A percentile compares a stretch with the other conserved stretches of the same genome.
phyloP scores from a whole-genome alignment of 2,329 filamentous ascomycete species.

The Emericellopsis atlantica region DNA sequence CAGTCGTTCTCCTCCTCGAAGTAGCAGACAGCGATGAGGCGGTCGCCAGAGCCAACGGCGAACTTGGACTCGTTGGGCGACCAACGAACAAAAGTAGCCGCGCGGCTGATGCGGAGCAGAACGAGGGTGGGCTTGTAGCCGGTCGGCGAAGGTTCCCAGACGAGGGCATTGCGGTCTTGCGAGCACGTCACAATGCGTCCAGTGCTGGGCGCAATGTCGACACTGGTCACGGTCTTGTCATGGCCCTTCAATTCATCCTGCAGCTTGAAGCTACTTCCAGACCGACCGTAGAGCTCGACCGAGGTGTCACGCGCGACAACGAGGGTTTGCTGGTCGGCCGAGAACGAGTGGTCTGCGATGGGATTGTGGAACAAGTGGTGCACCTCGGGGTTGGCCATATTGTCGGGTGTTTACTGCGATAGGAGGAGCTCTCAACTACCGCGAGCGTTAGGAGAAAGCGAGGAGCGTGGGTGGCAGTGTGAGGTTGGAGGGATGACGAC shows the following conservation, averaged over 20 bases:
- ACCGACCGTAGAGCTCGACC: conserved; percentile 74
- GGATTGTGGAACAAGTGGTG: conserved; percentile 95
- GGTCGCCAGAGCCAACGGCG: conserved; percentile 88
- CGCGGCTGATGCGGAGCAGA: conserved; percentile 90
- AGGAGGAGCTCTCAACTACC: conserved; percentile 90
- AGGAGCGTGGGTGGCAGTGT: conserved; percentile 4
- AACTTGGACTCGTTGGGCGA: conserved; percentile 95
- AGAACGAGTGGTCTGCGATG: conserved; percentile 97
- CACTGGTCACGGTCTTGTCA: conserved; percentile 91
- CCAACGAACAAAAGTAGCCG: conserved; percentile 95
- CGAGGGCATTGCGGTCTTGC: conserved; percentile 96
- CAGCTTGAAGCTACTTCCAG: conserved; percentile 64
- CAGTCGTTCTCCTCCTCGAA: conserved; percentile 99
- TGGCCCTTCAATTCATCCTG: conserved; percentile 92
- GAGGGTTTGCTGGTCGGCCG: conserved; percentile 74
- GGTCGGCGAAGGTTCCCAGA: conserved; percentile 87
- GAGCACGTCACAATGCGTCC: conserved; percentile 97
- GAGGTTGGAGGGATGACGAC: conserved; percentile 5
- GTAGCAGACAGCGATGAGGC: conserved; percentile 93
- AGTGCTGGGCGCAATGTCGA: conserved; percentile 84
- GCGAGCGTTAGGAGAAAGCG: conserved; percentile 16
- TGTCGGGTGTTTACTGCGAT: conserved; percentile 20
- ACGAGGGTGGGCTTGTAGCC: conserved; percentile 97
- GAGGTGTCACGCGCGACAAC: conserved; percentile 84
- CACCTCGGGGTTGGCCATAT: conserved; percentile 78